Evolutionary conservation across 2,329 filamentous ascomycete species (phyloP).

Genomic region (Aspergillaceae sp.): DNA sequence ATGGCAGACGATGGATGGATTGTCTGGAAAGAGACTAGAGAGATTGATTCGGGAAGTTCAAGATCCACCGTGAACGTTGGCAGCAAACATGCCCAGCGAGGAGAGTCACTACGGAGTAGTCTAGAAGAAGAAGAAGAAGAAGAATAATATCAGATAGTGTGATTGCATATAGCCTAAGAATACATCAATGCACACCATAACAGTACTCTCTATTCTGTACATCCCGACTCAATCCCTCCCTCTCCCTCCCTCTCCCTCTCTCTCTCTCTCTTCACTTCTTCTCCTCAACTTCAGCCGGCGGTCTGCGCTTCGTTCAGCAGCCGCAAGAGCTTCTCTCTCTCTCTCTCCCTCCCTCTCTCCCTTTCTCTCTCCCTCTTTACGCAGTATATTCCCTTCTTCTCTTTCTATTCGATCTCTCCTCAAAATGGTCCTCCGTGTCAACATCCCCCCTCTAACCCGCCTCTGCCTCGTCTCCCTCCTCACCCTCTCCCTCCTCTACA

Average conservation of each 20-base stretch:
- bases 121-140: too few species aligned
- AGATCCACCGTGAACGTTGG: too few species aligned
- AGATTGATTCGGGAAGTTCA: too few species aligned
- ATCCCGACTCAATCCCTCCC: not conserved
- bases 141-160: too few species aligned
- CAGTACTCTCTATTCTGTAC: not conserved
- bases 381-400: not conserved
- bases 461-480: constrained; percentile 66
- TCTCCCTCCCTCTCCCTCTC: constrained; percentile 1
- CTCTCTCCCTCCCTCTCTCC: not conserved
- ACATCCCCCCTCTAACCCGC: constrained; percentile 85
- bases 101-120: too few species aligned
- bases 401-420: not conserved
- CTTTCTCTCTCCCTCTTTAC: not conserved
- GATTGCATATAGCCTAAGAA: too few species aligned
- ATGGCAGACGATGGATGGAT: too few species aligned
- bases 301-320: constrained; percentile 11
- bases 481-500: constrained; percentile 67
- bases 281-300: constrained; percentile 13
- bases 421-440: constrained; percentile 73
- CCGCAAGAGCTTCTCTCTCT: constrained; percentile 9
- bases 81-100: too few species aligned
- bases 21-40: too few species aligned
- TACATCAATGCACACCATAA: not conserved
- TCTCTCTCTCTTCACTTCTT: constrained; percentile 5